phyloP scores from a whole-genome alignment of 176 grass and related monocot species.

The Neostapfia colusana region DNA sequence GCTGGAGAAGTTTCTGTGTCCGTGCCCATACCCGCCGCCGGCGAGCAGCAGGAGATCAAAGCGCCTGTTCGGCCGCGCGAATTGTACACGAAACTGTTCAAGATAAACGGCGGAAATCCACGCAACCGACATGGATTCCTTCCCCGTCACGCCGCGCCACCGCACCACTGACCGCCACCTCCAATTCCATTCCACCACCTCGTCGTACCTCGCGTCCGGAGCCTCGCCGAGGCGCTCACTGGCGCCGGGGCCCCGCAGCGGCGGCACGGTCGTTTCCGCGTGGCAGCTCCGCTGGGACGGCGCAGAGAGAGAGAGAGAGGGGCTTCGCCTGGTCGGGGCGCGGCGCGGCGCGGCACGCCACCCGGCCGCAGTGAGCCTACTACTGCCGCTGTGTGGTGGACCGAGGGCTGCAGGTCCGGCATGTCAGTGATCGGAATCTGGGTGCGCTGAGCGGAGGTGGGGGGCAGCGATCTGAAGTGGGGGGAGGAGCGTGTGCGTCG shows the following conservation, averaged over 20 bases:
- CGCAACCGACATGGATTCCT: no score
- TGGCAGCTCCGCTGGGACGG: background rate
- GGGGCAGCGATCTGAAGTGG: background rate
- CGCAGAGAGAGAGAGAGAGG: no score
- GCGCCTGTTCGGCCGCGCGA: no score
- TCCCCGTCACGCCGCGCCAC: no score
- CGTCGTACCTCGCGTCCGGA: constrained; percentile 38
- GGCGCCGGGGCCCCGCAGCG: background rate
- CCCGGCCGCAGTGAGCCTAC: rapidly evolving
- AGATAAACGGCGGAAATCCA: no score
- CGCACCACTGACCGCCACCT: constrained; percentile 10
- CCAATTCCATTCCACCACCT: constrained; percentile 23
- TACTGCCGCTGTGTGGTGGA: rapidly evolving
- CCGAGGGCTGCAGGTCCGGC: rapidly evolving
- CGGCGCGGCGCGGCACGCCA: background rate
- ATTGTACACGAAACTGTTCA: no score
- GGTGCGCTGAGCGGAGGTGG: background rate
- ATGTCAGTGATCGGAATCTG: rapidly evolving
- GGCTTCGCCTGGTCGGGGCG: constrained; percentile 15
- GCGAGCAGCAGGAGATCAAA: no score
- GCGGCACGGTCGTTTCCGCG: background rate
- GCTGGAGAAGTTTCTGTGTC: no score
- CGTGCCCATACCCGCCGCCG: no score
- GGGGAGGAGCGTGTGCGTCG: no score
- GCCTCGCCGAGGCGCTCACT: background rate